phyloP scores from a whole-genome alignment of 1,139 yeast species.

The Hanseniaspora uvarum region DNA sequence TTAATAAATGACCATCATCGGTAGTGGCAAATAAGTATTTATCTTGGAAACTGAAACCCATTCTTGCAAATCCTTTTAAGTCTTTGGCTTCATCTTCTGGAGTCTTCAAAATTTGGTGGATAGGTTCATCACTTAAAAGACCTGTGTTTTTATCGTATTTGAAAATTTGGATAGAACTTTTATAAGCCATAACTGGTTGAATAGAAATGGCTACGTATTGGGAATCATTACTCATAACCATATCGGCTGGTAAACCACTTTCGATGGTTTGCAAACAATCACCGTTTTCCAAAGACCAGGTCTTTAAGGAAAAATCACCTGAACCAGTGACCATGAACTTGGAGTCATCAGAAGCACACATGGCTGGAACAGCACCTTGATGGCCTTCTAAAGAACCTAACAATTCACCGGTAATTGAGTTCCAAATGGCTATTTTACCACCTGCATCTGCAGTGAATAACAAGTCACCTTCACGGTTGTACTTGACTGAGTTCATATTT shows the following conservation, averaged over 20 bases:
- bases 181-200: constrained; percentile 87
- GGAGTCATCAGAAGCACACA: constrained; percentile 69
- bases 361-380: constrained; percentile 90
- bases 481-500: constrained; percentile 83
- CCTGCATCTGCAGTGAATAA: constrained; percentile 90
- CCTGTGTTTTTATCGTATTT: constrained; percentile 41
- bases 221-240: constrained; percentile 68
- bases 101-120: constrained; percentile 55
- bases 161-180: constrained; percentile 65
- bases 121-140: constrained; percentile 37
- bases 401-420: constrained; percentile 90
- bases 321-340: constrained; percentile 75
- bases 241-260: constrained; percentile 82
- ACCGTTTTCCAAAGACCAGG: constrained; percentile 80
- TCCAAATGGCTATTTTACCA: constrained; percentile 84
- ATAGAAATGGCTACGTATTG: constrained; percentile 60
- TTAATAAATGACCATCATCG: constrained; percentile 73
- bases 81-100: constrained; percentile 35
- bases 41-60: constrained; percentile 77
- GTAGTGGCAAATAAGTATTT: constrained; percentile 75
- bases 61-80: constrained; percentile 57
- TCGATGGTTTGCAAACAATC: constrained; percentile 65
- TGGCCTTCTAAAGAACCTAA: constrained; percentile 87
- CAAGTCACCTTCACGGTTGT: constrained; percentile 89
- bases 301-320: constrained; percentile 75